These are phyloP conservation scores for Starmera stellimalicola DNA, from an alignment of 1,139 yeast species.

Conservation along the genomic window DNA sequence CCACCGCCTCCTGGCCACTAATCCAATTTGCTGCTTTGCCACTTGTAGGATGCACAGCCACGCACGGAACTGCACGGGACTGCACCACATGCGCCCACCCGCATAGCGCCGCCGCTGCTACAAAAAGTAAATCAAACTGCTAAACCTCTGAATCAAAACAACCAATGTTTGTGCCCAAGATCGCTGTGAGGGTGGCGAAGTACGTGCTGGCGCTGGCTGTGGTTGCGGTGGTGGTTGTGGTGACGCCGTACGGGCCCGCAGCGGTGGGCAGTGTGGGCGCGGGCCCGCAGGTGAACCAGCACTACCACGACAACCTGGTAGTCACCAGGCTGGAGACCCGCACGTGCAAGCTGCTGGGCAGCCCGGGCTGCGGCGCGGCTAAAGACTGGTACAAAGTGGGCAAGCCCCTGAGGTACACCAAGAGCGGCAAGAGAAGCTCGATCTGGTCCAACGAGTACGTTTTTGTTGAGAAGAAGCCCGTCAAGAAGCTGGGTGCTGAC, in stretches of 20 bases:
- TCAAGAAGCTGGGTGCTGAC: not conserved
- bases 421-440: constrained; percentile 5
- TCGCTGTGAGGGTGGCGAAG: not conserved
- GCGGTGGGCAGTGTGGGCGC: no score
- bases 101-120: no score
- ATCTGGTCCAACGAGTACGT: constrained; percentile 5
- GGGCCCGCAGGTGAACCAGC: no score
- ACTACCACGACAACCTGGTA: constrained; percentile 4
- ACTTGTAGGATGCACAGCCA: no score
- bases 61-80: no score
- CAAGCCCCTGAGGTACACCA: constrained; percentile 6
- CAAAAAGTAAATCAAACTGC: no score
- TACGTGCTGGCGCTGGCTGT: not conserved
- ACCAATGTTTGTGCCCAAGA: no score
- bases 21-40: no score
- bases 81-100: no score
- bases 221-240: not conserved
- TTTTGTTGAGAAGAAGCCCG: constrained; percentile 6
- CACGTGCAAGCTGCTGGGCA: constrained; percentile 4
- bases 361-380: constrained; percentile 4
- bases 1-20: no score
- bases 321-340: constrained; percentile 5
- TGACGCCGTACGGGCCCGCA: no score
- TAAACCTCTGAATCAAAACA: no score
- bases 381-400: constrained; percentile 9